Percentiles rank a stretch among this genome's conserved stretches.
Conservation (phyloP, 257 asterid genomes). For the Petunia secreta region DNA sequence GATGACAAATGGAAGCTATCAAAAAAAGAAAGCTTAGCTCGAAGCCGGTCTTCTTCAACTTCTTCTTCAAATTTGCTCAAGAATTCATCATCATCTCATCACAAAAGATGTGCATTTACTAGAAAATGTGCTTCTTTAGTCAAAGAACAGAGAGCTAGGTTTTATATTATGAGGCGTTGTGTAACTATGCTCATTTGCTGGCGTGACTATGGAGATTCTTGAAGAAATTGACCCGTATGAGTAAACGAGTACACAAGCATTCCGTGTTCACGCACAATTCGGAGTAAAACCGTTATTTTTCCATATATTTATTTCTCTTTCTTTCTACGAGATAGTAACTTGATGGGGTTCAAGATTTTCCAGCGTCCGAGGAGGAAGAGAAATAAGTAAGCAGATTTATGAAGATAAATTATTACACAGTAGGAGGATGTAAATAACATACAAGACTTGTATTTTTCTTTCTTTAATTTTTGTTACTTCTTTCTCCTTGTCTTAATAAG, state of each 20-base stretch:
- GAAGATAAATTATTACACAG: too few relatives aligned
- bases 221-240: conserved; percentile 26
- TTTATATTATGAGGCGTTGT: conserved; percentile 86
- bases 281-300: too few relatives aligned
- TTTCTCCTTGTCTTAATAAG: background rate
- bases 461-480: background rate
- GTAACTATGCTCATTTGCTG: conserved; percentile 92
- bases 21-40: conserved; percentile 38
- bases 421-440: background rate
- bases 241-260: too few relatives aligned
- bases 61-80: conserved; percentile 28
- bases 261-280: too few relatives aligned
- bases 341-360: conserved; percentile 38
- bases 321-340: conserved; percentile 63
- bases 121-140: conserved; percentile 80
- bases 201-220: conserved; percentile 75
- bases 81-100: conserved; percentile 32
- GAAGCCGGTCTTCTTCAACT: conserved; percentile 36
- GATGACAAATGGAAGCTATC: conserved; percentile 47
- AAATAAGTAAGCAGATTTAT: conserved; percentile 27
- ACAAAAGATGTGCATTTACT: conserved; percentile 64
- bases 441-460: conserved; percentile 9
- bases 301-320: conserved; percentile 37
- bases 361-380: conserved; percentile 70
- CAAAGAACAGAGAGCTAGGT: conserved; percentile 85